Percentiles rank a stretch among this genome's conserved stretches.
These are phyloP conservation scores for Phytophthora palmivora DNA, from an alignment of 352 stramenopile species.

Conservation along the genomic window DNA sequence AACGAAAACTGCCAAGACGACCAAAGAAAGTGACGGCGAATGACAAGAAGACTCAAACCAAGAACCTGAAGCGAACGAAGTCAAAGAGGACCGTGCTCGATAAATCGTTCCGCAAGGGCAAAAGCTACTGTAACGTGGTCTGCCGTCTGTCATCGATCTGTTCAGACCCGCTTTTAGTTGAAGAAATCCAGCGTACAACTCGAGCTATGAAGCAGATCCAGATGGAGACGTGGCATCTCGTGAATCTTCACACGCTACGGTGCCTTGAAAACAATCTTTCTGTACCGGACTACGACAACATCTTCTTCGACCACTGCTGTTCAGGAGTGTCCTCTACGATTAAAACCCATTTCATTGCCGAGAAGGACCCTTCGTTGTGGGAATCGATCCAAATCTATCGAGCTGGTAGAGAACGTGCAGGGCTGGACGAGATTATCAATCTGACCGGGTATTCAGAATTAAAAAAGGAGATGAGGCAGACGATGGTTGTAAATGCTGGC, in stretches of 20 bases:
- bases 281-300: background rate
- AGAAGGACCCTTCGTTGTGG: constrained; percentile 21
- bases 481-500: constrained; percentile 5
- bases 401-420: background rate
- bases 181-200: background rate
- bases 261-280: background rate
- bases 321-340: constrained; percentile 17
- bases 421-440: too few species aligned
- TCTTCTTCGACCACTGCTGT: constrained; percentile 5
- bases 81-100: too few species aligned
- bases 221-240: background rate
- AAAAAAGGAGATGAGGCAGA: too few species aligned
- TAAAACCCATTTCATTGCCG: constrained; percentile 10
- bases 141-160: background rate
- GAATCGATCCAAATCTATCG: constrained; percentile 20
- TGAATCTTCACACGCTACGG: background rate
- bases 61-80: too few species aligned
- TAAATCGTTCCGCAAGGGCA: too few species aligned
- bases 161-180: background rate
- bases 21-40: too few species aligned
- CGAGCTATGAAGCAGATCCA: background rate
- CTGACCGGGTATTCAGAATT: too few species aligned
- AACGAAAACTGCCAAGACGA: too few species aligned
- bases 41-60: too few species aligned
- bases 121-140: background rate